Evolutionary conservation across 176 grass and related monocot genomes (phyloP).

Genomic region (Elymus sibiricus): DNA sequence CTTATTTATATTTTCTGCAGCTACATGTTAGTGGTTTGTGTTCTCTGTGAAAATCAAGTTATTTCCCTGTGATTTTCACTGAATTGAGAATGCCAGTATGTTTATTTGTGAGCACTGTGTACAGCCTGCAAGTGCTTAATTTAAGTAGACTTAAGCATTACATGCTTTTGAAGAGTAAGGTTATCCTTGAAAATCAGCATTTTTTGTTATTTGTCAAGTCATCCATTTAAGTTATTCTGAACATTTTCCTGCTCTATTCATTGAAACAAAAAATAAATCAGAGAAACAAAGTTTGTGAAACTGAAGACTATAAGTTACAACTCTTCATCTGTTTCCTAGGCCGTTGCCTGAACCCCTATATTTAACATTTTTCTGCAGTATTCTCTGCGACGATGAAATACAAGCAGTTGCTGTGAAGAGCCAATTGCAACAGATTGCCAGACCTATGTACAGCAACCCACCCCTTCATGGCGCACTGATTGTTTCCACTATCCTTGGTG

Average conservation of each 20-base stretch:
- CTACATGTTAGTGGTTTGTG: neutral
- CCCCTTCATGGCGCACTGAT: conserved; percentile 81
- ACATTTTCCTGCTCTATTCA: neutral
- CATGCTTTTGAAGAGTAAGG: neutral
- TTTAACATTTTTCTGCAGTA: conserved; percentile 44
- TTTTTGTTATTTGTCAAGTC: neutral
- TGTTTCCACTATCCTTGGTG: conserved; percentile 84
- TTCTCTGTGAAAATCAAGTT: neutral
- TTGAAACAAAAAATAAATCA: neutral
- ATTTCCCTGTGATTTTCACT: neutral
- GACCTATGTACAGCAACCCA: conserved; percentile 97
- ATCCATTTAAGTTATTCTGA: neutral
- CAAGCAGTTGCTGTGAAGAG: conserved; percentile 92
- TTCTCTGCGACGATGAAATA: conserved; percentile 87
- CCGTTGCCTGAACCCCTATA: neutral
- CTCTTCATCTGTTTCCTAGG: neutral
- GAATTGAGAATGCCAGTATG: neutral
- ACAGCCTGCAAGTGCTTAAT: neutral
- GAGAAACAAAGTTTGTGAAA: neutral
- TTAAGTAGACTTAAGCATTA: neutral
- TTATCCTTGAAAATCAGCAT: neutral
- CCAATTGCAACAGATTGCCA: conserved; percentile 90
- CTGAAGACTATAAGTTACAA: neutral
- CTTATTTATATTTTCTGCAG: conserved; percentile 13
- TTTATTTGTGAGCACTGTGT: neutral